Base-by-base conservation (phyloP, 2,329 filamentous ascomycete genomes). In the Colletotrichum lindemuthianum region DNA sequence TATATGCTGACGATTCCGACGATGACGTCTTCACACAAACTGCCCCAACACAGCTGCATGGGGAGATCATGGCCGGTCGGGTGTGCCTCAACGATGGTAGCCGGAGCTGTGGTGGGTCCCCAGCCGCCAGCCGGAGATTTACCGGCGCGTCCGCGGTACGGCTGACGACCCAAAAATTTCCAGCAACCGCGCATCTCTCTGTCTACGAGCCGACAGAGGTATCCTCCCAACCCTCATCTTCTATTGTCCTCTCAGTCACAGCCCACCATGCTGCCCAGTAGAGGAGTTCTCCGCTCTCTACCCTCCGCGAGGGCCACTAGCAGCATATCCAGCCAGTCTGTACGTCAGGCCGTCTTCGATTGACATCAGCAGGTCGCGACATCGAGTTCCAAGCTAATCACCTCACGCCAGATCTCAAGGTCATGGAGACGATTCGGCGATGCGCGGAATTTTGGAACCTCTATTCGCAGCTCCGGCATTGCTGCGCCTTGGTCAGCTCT, bases 181-280 rank as follows among this genome's bases (percentile, higher is more conserved):
- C 69, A 65, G 58, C 49, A 51, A 37, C 43, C 40, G 52, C 43
- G 52, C 57, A 50, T 44, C 24, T 33, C 24, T 24, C 5, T 24
- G 24, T 24, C 24, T 24, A 4, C 24, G 24, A 24, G 16, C 49
- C 24, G 39, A 54, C 8, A 52, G 65, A 16, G 61, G 32, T 47
- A n/a, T 24, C 34, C 51, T 52, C 36, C 59, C 63, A 68, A 67
- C 63, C 63, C 61, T 63, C 71, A 66, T 56, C 59, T 55, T 60
- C 58, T 60, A 51, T 61, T 56, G 43, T 10, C 48, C 61, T 48
- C 67, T 47, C 59, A 57, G 49, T 50, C 41, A 50, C 13, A 16
- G 37, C 65, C 71, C 74, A 76, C 69, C 63, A 82, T 82, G 80
- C 76, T 82, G 72, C 78, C 79, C 61, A 81, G 79, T 67, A 78